Conservation (phyloP, 768 basidiomycete species). For the Kondoa subrosea region DNA sequence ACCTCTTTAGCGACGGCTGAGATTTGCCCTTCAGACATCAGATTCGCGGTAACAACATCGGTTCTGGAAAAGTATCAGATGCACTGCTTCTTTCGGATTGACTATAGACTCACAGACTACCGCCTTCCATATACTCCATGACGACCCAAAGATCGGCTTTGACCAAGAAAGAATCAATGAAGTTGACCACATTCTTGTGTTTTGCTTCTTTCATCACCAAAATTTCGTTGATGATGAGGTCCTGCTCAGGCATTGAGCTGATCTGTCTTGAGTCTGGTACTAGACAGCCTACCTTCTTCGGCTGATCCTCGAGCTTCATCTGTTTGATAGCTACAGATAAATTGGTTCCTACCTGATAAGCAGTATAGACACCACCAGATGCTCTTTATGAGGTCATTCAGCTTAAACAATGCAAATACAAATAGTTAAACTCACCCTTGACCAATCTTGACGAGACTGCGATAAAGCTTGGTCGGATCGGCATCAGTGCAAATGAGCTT, state of each 20-base stretch:
- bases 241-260: background rate
- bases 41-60: slow-evolving; percentile 83
- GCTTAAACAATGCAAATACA: background rate
- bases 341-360: slow-evolving; percentile 91
- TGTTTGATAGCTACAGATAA: slow-evolving; percentile 95
- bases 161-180: slow-evolving; percentile 93
- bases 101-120: slow-evolving; percentile 17
- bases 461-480: slow-evolving; percentile 83
- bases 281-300: slow-evolving; percentile 60
- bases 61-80: slow-evolving; percentile 51
- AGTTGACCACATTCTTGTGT: slow-evolving; percentile 92
- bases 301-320: slow-evolving; percentile 99
- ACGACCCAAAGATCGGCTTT: slow-evolving; percentile 99
- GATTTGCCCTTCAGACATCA: slow-evolving; percentile 98
- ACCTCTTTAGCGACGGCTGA: slow-evolving; percentile 90
- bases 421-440: slow-evolving; percentile 55
- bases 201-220: slow-evolving; percentile 92
- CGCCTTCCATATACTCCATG: slow-evolving; percentile 99
- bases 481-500: slow-evolving; percentile 93
- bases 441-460: slow-evolving; percentile 88
- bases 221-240: slow-evolving; percentile 95
- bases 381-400: slow-evolving; percentile 41
- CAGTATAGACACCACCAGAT: slow-evolving; percentile 93
- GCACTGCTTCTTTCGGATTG: slow-evolving; percentile 14
- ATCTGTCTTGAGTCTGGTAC: background rate